phyloP scores from a whole-genome alignment of 2,329 filamentous ascomycete species.

The Rhexocercosporidium sp. region DNA sequence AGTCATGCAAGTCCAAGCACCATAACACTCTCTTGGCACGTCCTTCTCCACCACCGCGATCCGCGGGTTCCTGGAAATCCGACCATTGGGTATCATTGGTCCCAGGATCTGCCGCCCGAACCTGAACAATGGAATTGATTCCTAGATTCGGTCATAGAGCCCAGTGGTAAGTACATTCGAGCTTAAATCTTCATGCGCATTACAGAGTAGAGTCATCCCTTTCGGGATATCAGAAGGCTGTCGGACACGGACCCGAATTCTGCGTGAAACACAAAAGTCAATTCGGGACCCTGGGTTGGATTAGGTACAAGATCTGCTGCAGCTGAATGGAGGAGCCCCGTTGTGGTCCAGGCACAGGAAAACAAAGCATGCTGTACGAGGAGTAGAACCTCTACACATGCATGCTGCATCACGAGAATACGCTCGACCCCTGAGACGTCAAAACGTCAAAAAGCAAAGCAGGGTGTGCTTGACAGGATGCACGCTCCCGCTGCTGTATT shows the following conservation, averaged over 20 bases:
- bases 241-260: neutral
- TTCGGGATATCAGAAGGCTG: neutral
- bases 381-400: too few relatives aligned
- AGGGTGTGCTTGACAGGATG: constrained; percentile 15
- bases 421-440: constrained; percentile 8
- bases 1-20: neutral
- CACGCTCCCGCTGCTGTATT: constrained; percentile 7
- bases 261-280: constrained; percentile 1
- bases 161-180: neutral
- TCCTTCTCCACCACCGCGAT: neutral
- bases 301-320: too few relatives aligned
- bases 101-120: neutral
- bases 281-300: constrained; percentile 1
- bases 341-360: constrained; percentile 7
- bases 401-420: constrained; percentile 27
- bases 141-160: neutral
- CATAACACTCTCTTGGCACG: too few relatives aligned
- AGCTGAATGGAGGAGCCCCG: neutral
- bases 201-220: neutral
- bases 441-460: neutral
- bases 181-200: neutral
- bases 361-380: neutral
- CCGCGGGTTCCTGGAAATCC: neutral
- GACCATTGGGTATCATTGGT: neutral
- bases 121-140: neutral